A percentile compares a stretch with the other conserved stretches of the same genome.
Evolutionary conservation across 257 asterid genomes (phyloP).

Genomic region (Verbena officinalis): DNA sequence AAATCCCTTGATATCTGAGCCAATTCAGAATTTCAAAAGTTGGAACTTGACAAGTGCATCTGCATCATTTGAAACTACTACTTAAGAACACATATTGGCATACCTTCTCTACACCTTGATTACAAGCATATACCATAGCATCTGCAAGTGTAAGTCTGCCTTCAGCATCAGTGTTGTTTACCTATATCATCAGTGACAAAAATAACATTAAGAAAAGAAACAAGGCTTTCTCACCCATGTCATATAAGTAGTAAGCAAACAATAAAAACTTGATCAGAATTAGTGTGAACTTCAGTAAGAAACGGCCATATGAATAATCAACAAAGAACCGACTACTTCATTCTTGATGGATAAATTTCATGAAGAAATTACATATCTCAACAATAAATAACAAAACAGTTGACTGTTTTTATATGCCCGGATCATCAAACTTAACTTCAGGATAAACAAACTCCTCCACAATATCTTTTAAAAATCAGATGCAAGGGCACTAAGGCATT

Average conservation of each 20-base stretch:
- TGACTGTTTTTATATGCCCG: too few species aligned
- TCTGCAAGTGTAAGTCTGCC: constrained; percentile 96
- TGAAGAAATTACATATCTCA: too few species aligned
- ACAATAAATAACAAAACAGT: too few species aligned
- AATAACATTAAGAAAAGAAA: constrained; percentile 4
- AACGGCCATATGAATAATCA: too few species aligned
- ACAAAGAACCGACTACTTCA: too few species aligned
- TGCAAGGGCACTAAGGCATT: too few species aligned
- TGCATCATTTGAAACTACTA: constrained; percentile 1
- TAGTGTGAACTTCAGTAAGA: too few species aligned
- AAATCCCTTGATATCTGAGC: neutral
- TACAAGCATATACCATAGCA: constrained; percentile 91
- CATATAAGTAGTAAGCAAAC: neutral
- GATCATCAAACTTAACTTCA: neutral
- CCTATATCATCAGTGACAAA: constrained; percentile 44
- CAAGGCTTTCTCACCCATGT: neutral
- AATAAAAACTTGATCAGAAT: neutral
- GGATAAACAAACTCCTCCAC: neutral
- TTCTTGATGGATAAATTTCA: too few species aligned
- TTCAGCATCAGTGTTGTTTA: constrained; percentile 97
- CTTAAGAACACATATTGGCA: neutral
- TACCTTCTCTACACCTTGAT: constrained; percentile 97
- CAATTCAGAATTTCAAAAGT: too few species aligned
- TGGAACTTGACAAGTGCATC: neutral
- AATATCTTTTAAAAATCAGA: neutral